Evolutionary conservation across 768 basidiomycete genomes (phyloP).

Genomic region (Rhizopogon sp.): DNA sequence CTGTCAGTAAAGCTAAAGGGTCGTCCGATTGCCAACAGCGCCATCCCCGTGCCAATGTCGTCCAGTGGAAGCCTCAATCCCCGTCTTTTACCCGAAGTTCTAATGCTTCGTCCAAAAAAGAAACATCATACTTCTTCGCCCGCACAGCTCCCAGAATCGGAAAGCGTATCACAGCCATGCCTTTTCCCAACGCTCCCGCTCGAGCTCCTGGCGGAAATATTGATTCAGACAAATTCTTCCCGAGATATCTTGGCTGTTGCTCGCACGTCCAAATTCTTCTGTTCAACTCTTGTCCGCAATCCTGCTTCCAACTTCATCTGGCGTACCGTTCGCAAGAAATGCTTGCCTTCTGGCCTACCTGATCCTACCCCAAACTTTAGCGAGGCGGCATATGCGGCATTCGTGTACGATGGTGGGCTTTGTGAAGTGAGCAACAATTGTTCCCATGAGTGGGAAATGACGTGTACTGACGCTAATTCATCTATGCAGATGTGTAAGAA

Average conservation of each 20-base stretch:
- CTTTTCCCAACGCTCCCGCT: slow-evolving; percentile 39
- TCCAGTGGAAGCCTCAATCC: neutral
- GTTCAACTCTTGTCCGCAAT: slow-evolving; percentile 41
- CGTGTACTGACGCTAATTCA: neutral
- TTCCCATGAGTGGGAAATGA: neutral
- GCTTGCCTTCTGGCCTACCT: slow-evolving; percentile 32
- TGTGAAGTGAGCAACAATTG: slow-evolving; percentile 43
- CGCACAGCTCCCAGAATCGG: neutral
- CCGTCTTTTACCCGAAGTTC: neutral
- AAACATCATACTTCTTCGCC: neutral
- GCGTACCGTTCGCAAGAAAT: slow-evolving; percentile 43
- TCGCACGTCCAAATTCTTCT: slow-evolving; percentile 51
- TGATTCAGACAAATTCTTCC: slow-evolving; percentile 46
- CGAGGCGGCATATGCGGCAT: slow-evolving; percentile 59
- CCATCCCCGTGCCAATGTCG: no score
- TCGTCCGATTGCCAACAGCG: no score
- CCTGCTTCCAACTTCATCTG: slow-evolving; percentile 50
- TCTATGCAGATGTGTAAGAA: slow-evolving; percentile 34
- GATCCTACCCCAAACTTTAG: slow-evolving; percentile 39
- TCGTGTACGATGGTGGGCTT: slow-evolving; percentile 51
- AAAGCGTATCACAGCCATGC: neutral
- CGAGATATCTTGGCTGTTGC: slow-evolving; percentile 55
- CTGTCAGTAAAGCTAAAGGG: no score
- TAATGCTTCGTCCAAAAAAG: neutral
- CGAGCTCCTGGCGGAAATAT: slow-evolving; percentile 62